A percentile compares a stretch with the other conserved stretches of the same genome.
Conservation (phyloP, 2,329 filamentous ascomycete species). For the Alternaria novae-zelandiae region DNA sequence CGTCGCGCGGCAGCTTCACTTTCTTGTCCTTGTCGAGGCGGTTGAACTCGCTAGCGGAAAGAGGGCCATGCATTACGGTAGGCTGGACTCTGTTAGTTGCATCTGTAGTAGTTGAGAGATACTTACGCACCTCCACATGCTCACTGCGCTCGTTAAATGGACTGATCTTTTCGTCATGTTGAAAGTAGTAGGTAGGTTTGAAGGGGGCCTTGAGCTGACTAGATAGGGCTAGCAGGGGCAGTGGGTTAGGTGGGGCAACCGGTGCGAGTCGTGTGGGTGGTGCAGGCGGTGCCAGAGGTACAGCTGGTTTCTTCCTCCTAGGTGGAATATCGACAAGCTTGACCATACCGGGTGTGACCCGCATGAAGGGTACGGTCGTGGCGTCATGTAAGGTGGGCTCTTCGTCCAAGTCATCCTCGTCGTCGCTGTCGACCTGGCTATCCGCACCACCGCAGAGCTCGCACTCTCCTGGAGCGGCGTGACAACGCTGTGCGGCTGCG, state of each 20-base stretch:
- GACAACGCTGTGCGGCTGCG: background rate
- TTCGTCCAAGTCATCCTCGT: conserved; percentile 23
- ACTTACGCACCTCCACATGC: conserved; percentile 6
- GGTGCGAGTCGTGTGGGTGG: background rate
- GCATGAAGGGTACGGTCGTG: conserved; percentile 13
- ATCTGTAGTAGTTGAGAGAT: background rate
- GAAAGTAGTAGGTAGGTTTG: background rate
- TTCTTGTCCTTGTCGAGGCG: conserved; percentile 11
- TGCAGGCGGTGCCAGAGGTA: background rate
- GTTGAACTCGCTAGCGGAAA: background rate
- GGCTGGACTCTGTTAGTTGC: conserved; percentile 1
- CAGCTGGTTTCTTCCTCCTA: conserved; percentile 9
- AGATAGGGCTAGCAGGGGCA: background rate
- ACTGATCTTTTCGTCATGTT: conserved; percentile 2
- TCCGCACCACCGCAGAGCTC: background rate
- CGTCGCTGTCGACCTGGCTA: conserved; percentile 12
- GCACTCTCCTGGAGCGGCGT: background rate
- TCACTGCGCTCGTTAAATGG: conserved; percentile 3
- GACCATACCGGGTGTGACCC: conserved; percentile 22
- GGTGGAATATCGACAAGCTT: conserved; percentile 30
- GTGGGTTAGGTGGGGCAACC: background rate
- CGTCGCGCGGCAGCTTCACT: conserved; percentile 14
- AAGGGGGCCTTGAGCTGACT: background rate
- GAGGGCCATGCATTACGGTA: background rate
- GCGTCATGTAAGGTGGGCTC: conserved; percentile 26